These are phyloP conservation scores for Inga laurina DNA, from an alignment of 306 rosid genomes.

Conservation along the genomic window DNA sequence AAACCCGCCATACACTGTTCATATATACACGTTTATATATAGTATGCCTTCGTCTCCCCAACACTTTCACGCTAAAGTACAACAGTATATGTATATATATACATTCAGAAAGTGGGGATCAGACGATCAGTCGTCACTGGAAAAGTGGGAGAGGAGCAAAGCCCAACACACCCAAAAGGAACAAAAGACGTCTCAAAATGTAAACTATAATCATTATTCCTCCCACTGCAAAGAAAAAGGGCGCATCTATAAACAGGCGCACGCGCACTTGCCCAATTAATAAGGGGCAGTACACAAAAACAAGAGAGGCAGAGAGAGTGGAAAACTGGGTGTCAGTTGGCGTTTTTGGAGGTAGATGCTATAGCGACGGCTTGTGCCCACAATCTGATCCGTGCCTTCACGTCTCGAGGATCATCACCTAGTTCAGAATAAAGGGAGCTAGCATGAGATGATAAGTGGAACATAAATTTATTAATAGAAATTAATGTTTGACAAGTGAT, in stretches of 20 bases:
- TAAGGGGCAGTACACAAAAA: background rate
- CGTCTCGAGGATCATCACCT: constrained; percentile 88
- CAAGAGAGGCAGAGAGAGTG: background rate
- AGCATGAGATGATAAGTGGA: background rate
- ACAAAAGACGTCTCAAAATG: background rate
- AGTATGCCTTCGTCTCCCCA: background rate
- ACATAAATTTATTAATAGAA: background rate
- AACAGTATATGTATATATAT: background rate
- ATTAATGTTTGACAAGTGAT: background rate
- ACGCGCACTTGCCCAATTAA: background rate
- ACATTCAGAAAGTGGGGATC: background rate
- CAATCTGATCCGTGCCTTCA: constrained; percentile 85
- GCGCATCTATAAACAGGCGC: background rate
- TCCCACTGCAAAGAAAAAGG: background rate
- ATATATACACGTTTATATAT: background rate
- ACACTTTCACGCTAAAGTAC: background rate
- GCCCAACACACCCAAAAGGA: background rate
- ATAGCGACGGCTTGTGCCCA: constrained; percentile 95
- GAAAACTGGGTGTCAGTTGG: constrained; percentile 32
- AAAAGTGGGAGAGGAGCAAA: background rate
- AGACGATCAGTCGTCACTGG: background rate
- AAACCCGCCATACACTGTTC: background rate
- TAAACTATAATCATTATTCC: background rate
- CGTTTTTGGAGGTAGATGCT: constrained; percentile 60
- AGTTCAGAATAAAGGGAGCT: background rate